Evolutionary conservation across 768 basidiomycete species (phyloP), one percentile per base, ranked within the genome.

Genomic region (Calvatia gigantea): DNA sequence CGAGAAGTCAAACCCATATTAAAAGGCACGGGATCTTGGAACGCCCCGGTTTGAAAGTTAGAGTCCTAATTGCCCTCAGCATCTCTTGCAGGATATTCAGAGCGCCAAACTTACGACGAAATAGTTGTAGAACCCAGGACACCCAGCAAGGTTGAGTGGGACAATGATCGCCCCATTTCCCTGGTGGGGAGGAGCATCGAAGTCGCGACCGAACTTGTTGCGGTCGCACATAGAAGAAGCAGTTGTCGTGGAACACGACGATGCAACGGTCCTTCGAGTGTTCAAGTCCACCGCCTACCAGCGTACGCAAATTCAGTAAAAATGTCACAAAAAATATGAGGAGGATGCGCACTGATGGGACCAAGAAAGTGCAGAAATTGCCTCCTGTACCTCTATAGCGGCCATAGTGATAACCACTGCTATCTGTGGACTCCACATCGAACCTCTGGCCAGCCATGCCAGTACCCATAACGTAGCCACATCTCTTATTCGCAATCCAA

Each of bases 381-480:
- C 65, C 65, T 6, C 60, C 51, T 9, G 62, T 65, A 14, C 64
- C 65, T 12, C 65, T 57, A 38, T 67, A 67, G 17, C 65, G 62
- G n/a, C 65, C 65, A 43, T 60, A 66, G 38, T 66, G 63, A 31
- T 62, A 66, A 7, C 59, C 58, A 7, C 61, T 54, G 27, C 58
- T 53, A 38, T 61, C 60, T 23, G 64, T 64, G 6, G 57, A 57
- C 29, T 63, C 59, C 23, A 65, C 62, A 28, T 67, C 65, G 43
- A 67, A 67, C 9, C 51, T 55, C 6, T 62, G 62, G n/a, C 65
- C 62, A 32, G 65, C 60, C 2, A 66, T 52, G 14, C 58, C 64
- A 19, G 65, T 64, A 38, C 65, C 64, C 64, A 67, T 64, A 14
- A 67, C 61, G 42, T 67, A 67, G 41, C 65, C 65, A 46, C 64